These are phyloP conservation scores for Penicillium concentricum DNA, from an alignment of 2,329 filamentous ascomycete species.

Conservation along the genomic window DNA sequence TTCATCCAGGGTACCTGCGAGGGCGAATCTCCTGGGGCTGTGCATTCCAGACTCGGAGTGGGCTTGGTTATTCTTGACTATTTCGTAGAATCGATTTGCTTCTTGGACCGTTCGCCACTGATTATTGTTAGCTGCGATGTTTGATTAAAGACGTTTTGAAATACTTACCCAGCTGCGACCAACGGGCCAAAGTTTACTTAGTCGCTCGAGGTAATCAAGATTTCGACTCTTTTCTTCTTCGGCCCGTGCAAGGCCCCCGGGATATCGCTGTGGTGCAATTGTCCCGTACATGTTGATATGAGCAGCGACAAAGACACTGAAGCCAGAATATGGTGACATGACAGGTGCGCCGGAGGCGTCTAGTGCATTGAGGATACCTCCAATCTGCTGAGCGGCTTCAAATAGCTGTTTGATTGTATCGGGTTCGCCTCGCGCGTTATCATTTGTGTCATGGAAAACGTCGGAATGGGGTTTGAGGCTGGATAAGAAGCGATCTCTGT, in stretches of 20 bases:
- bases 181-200: slow-evolving; percentile 36
- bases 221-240: slow-evolving; percentile 34
- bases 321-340: slow-evolving; percentile 39
- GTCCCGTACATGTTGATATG: slow-evolving; percentile 43
- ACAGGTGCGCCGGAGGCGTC: slow-evolving; percentile 33
- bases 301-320: slow-evolving; percentile 39
- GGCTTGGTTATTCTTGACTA: slow-evolving; percentile 28
- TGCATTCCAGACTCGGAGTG: slow-evolving; percentile 23
- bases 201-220: slow-evolving; percentile 33
- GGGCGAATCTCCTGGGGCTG: slow-evolving; percentile 29
- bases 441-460: slow-evolving; percentile 20
- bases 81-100: slow-evolving; percentile 37
- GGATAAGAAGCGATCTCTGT: slow-evolving; percentile 36
- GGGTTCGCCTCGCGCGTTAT: slow-evolving; percentile 15
- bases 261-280: slow-evolving; percentile 33
- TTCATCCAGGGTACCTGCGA: slow-evolving; percentile 37
- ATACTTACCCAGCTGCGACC: slow-evolving; percentile 34
- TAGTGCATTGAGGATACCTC: slow-evolving; percentile 30
- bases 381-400: slow-evolving; percentile 34
- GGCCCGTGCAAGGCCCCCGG: slow-evolving; percentile 31
- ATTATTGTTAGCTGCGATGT: neutral
- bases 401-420: slow-evolving; percentile 34
- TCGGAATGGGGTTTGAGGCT: slow-evolving; percentile 28
- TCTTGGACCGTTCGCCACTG: slow-evolving; percentile 39
- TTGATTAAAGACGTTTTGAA: no score